Percentiles rank a stretch among this genome's conserved stretches.
Conservation (phyloP, 2,329 filamentous ascomycete species). For the Arthrobotrys pseudoclavata region DNA sequence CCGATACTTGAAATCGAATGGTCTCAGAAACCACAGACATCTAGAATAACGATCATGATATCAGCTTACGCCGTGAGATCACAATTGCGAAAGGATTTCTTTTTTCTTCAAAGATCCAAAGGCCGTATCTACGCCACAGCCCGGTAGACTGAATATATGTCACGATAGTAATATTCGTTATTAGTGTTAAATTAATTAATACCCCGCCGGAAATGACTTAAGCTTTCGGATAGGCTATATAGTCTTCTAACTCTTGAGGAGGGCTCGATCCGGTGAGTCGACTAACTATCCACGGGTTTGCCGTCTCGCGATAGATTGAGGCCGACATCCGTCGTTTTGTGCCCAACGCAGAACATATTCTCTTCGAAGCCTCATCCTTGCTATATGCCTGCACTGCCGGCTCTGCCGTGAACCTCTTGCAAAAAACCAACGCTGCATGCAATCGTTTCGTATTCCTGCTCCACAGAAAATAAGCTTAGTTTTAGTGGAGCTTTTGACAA, state of each 20-base stretch:
- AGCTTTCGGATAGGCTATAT: no score
- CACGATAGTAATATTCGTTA: no score
- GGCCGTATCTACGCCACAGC: no score
- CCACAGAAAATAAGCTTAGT: constrained; percentile 14
- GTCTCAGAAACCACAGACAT: neutral
- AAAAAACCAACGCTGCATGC: constrained; percentile 2
- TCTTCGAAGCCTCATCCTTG: neutral
- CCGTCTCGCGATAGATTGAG: constrained; percentile 5
- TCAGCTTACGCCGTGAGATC: constrained; percentile 34
- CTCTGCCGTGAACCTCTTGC: constrained; percentile 9
- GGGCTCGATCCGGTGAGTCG: neutral
- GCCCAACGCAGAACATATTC: constrained; percentile 15
- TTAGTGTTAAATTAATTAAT: no score
- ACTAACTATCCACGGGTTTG: neutral
- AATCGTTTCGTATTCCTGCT: neutral
- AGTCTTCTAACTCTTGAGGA: neutral
- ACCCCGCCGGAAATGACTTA: no score
- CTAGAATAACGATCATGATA: constrained; percentile 22
- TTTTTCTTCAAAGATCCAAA: neutral
- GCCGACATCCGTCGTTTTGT: constrained; percentile 29
- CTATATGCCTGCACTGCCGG: neutral
- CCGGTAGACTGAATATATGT: neutral
- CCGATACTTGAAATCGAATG: constrained; percentile 1
- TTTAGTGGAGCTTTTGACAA: neutral
- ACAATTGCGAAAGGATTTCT: neutral